Percentiles rank a stretch among this genome's conserved stretches.
phyloP scores from a whole-genome alignment of 1,284 basidiomycete species.

The Wolfiporia cocos region DNA sequence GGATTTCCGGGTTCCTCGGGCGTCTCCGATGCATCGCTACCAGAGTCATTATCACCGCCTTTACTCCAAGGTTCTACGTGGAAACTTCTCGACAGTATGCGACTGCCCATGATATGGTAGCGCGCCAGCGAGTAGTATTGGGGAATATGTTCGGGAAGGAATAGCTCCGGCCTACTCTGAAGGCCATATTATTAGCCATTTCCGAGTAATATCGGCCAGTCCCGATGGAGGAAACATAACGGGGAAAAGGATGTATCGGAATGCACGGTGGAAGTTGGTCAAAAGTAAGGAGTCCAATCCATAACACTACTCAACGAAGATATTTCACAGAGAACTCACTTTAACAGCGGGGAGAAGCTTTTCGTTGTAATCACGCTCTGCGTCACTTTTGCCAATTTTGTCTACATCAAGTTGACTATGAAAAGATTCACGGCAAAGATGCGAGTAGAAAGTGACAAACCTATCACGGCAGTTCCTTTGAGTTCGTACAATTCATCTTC shows the following conservation, averaged over 20 bases:
- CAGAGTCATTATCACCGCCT: conserved; percentile 20
- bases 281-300: no score
- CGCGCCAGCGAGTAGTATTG: conserved; percentile 65
- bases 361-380: conserved; percentile 69
- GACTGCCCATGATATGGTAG: conserved; percentile 90
- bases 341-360: conserved; percentile 62
- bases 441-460: conserved; percentile 57
- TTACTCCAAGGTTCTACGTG: conserved; percentile 58
- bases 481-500: conserved; percentile 73
- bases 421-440: no score
- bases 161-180: conserved; percentile 69
- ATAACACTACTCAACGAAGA: background rate
- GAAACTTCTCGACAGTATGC: conserved; percentile 92
- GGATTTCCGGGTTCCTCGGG: no score
- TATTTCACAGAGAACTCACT: conserved; percentile 33
- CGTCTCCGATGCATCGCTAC: no score
- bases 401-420: conserved; percentile 35
- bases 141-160: conserved; percentile 42
- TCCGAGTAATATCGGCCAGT: no score
- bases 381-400: conserved; percentile 84
- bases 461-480: conserved; percentile 79
- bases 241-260: no score
- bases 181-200: background rate
- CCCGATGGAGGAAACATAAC: no score
- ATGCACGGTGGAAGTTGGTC: no score